Evolutionary conservation across 495 filamentous ascomycete genomes (phyloP).

Genomic region (Talaromyces liani): DNA sequence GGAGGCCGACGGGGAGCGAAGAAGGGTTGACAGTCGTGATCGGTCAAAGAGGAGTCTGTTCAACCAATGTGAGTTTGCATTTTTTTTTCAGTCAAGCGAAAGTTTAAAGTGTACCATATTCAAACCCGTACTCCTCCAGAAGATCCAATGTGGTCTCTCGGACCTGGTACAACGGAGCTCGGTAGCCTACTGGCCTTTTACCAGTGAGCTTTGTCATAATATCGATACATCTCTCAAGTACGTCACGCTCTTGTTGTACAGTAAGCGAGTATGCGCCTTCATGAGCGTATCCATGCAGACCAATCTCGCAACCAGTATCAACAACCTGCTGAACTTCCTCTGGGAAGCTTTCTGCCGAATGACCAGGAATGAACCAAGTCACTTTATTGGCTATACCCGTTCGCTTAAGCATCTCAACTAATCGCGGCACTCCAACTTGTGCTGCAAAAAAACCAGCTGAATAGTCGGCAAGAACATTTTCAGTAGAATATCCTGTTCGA

Average conservation of each 20-base stretch:
- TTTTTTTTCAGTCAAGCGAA: neutral
- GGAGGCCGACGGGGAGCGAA: constrained; percentile 40
- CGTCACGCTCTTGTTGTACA: constrained; percentile 48
- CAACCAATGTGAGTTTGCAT: neutral
- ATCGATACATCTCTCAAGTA: constrained; percentile 46
- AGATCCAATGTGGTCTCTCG: constrained; percentile 46
- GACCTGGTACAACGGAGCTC: constrained; percentile 52
- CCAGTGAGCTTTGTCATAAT: constrained; percentile 42
- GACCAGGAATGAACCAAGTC: constrained; percentile 60
- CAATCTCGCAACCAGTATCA: constrained; percentile 50
- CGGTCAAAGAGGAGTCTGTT: constrained; percentile 43
- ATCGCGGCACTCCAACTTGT: constrained; percentile 50
- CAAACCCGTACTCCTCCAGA: constrained; percentile 47
- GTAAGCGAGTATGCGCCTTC: constrained; percentile 51
- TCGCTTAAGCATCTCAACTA: constrained; percentile 51
- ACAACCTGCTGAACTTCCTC: constrained; percentile 44
- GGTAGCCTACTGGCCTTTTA: constrained; percentile 47
- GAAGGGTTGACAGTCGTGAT: constrained; percentile 48
- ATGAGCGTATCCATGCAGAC: constrained; percentile 54
- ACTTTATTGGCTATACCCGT: constrained; percentile 42
- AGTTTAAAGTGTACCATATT: constrained; percentile 33
- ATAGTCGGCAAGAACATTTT: constrained; percentile 52
- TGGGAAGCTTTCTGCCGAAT: constrained; percentile 55
- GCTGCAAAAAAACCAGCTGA: constrained; percentile 52
- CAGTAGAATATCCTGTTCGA: constrained; percentile 22